Base-by-base conservation (phyloP, 2,329 filamentous ascomycete genomes). In the Alternaria dauci region DNA sequence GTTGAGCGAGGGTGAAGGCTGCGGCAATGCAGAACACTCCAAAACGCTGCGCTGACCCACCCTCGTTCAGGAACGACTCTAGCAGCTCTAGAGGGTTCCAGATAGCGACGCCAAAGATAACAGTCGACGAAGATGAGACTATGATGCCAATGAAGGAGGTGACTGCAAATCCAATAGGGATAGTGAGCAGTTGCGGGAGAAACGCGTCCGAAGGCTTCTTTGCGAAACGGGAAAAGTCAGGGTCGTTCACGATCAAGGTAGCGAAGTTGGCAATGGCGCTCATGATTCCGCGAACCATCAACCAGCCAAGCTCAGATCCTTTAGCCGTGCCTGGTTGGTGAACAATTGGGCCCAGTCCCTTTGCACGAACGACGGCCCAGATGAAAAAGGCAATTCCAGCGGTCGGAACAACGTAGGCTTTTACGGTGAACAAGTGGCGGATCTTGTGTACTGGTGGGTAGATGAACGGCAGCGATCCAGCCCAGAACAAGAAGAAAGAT, bases 381-480 rank as follows among this genome's bases (percentile, higher is more conserved):
- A 92, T 90, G 78, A 97, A 91, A 78, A 95, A 95, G 14, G 91
- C 88, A 51, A 97, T 83, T 52, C 91, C 93, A n/a, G 92, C 93
- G 38, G 85, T 84, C 0, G 94, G 94, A 0, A 95, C 93, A 61
- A 96, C 87, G 73, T 88, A 91, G 0, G 94, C 89, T 81, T 97
- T 97, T 73, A 92, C 91, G 0, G 93, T 97, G 80, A 97, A 97
- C 4, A 97, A 82, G 76, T 97, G 93, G 46, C 93, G 88, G 71
- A 96, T 89, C 80, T 94, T 88, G 79, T 96, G 91, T 1, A 96
- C 92, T 0, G 92, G 93, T 68, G 95, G 94, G 89, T 91, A 96
- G 62, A 96, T 89, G 20, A 92, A 92, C 0, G 93, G 93, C 1
- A 96, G 83, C 2, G 91, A 94, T 64, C 85, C 82, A 2, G 92